Conservation (phyloP, 2,329 filamentous ascomycete species). For the Xylogone sp. region DNA sequence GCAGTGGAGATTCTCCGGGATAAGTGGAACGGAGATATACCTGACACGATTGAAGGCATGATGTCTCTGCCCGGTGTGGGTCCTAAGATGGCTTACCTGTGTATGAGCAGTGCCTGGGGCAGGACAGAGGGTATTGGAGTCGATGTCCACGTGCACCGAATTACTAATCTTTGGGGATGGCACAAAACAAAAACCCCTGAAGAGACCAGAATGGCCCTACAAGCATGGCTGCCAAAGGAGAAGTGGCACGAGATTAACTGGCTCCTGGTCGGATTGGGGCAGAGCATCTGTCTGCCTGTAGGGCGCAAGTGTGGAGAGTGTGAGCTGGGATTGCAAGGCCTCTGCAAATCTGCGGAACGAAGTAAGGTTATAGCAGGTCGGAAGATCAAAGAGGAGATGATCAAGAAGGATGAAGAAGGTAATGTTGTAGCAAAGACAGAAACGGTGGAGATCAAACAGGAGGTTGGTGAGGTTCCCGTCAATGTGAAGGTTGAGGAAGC, state of each 20-base stretch:
- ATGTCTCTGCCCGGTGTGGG: constrained; percentile 65
- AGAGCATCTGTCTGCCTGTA: constrained; percentile 66
- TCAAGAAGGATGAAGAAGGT: constrained; percentile 30
- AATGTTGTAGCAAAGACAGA: constrained; percentile 24
- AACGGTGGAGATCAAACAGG: constrained; percentile 31
- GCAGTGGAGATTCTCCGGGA: constrained; percentile 59
- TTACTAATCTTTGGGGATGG: constrained; percentile 75
- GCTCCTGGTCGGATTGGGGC: constrained; percentile 68
- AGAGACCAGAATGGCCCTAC: constrained; percentile 58
- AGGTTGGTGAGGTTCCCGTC: constrained; percentile 26
- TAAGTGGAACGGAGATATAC: constrained; percentile 60
- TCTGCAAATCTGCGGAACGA: constrained; percentile 71
- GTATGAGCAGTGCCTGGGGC: constrained; percentile 67
- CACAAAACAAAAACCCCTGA: constrained; percentile 62
- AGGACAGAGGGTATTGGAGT: constrained; percentile 52
- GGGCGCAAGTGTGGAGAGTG: constrained; percentile 77
- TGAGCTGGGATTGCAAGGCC: constrained; percentile 67
- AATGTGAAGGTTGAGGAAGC: constrained; percentile 10
- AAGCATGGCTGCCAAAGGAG: constrained; percentile 65
- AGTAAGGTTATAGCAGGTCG: constrained; percentile 57
- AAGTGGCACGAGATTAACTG: constrained; percentile 75
- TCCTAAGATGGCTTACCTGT: constrained; percentile 73
- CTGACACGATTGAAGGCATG: constrained; percentile 59
- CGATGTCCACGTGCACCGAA: constrained; percentile 72
- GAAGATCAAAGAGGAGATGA: constrained; percentile 41